Evolutionary conservation across 2,329 filamentous ascomycete species (phyloP).

Genomic region (Myriosclerotinia scirpicola): DNA sequence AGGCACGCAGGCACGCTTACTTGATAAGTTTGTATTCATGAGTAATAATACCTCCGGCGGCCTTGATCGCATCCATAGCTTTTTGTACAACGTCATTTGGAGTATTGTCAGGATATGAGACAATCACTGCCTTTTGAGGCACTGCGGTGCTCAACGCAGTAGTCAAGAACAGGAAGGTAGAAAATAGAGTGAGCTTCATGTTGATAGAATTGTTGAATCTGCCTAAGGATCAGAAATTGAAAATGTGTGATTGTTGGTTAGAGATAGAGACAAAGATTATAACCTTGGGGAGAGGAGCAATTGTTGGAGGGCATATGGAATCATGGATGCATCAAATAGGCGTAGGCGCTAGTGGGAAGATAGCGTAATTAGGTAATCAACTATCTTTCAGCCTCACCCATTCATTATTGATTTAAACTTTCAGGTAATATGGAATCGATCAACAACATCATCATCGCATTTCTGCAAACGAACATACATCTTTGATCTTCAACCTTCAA

Average conservation of each 20-base stretch:
- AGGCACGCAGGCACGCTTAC: slow-evolving; percentile 49
- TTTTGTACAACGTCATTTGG: slow-evolving; percentile 66
- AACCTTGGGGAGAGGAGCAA: not conserved
- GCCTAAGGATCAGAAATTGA: too few species aligned
- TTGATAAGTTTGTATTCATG: slow-evolving; percentile 71
- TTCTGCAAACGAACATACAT: not conserved
- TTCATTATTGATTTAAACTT: slow-evolving; percentile 4
- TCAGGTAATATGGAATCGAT: slow-evolving; percentile 1
- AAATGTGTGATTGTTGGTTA: too few species aligned
- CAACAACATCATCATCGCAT: slow-evolving; percentile 14
- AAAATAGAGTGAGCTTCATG: slow-evolving; percentile 65
- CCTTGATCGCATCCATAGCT: slow-evolving; percentile 68
- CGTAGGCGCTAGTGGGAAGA: not conserved
- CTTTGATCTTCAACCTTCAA: slow-evolving; percentile 11
- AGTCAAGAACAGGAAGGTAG: slow-evolving; percentile 57
- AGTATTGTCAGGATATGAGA: slow-evolving; percentile 70
- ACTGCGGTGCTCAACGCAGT: slow-evolving; percentile 58
- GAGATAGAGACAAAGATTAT: not conserved
- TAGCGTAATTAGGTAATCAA: slow-evolving; percentile 7
- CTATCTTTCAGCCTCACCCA: not conserved
- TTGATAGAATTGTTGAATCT: not conserved
- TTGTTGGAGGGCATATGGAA: too few species aligned
- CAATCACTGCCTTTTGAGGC: slow-evolving; percentile 69
- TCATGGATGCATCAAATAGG: not conserved
- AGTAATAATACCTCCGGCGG: slow-evolving; percentile 73